A percentile compares a stretch with the other conserved stretches of the same genome.
These are phyloP conservation scores for Westerdykella aurantiaca DNA, from an alignment of 2,329 filamentous ascomycete species.

Conservation along the genomic window DNA sequence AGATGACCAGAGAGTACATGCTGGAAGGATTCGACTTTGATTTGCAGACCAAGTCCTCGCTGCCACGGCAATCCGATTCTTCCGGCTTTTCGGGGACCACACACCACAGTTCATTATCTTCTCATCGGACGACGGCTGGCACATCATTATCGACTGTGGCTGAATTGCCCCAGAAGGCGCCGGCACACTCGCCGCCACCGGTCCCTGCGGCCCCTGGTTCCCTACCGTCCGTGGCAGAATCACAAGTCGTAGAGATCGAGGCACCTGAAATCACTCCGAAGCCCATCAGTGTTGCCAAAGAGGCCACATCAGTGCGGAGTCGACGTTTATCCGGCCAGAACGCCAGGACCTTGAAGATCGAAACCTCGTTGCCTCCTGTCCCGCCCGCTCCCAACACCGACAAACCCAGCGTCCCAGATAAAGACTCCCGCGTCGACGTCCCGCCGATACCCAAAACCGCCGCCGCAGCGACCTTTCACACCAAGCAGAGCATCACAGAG, in stretches of 20 bases:
- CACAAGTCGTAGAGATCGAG: slow-evolving; percentile 20
- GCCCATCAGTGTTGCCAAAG: slow-evolving; percentile 20
- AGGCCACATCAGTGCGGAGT: slow-evolving; percentile 55
- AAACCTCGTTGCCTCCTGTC: slow-evolving; percentile 53
- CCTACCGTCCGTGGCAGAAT: slow-evolving; percentile 29
- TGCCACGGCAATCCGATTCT: slow-evolving; percentile 75
- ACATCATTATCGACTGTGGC: slow-evolving; percentile 67
- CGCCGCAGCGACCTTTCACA: slow-evolving; percentile 23
- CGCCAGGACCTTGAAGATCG: slow-evolving; percentile 79
- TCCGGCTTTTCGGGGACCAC: slow-evolving; percentile 71
- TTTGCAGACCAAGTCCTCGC: slow-evolving; percentile 58
- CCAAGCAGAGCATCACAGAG: slow-evolving; percentile 22
- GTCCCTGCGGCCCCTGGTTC: slow-evolving; percentile 26
- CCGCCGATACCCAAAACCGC: slow-evolving; percentile 34
- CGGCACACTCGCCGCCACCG: slow-evolving; percentile 25
- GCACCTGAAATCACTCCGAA: slow-evolving; percentile 25
- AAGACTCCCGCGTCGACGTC: slow-evolving; percentile 28
- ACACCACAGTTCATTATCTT: slow-evolving; percentile 73
- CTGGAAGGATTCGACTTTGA: slow-evolving; percentile 79
- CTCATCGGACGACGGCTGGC: slow-evolving; percentile 63
- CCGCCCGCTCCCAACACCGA: slow-evolving; percentile 31
- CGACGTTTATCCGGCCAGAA: slow-evolving; percentile 76
- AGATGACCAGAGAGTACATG: slow-evolving; percentile 78
- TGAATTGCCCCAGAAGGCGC: slow-evolving; percentile 48
- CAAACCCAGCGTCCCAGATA: slow-evolving; percentile 27